Evolutionary conservation across 176 grass and related monocot genomes (phyloP).

Genomic region (Bothriochloa decipiens): DNA sequence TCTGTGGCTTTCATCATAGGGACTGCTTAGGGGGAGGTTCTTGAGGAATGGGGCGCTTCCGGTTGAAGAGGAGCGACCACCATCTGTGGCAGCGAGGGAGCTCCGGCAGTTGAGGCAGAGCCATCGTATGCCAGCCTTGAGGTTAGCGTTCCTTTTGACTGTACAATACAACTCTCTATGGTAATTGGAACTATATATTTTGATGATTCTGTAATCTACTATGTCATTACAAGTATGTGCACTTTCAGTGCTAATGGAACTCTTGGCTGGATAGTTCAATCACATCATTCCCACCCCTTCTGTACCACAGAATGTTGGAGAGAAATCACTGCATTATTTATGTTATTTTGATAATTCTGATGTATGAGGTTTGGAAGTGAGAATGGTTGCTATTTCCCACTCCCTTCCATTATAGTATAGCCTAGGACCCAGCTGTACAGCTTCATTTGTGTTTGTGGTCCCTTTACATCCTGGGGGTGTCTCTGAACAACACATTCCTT

Average conservation of each 20-base stretch:
- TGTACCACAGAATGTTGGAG: not conserved
- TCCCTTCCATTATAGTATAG: constrained; percentile 36
- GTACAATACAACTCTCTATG: not conserved
- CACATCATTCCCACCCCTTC: constrained; percentile 2
- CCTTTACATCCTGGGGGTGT: constrained; percentile 27
- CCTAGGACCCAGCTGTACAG: constrained; percentile 28
- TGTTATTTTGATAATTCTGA: constrained; percentile 29
- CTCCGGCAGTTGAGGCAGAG: constrained; percentile 84
- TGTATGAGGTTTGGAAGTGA: constrained; percentile 30
- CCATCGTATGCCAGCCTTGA: constrained; percentile 71
- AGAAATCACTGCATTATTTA: not conserved
- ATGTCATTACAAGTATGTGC: constrained; percentile 17
- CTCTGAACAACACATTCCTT: constrained; percentile 23
- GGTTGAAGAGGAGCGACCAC: constrained; percentile 65
- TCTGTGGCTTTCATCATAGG: constrained; percentile 43
- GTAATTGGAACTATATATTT: constrained; percentile 5
- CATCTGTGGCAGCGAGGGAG: constrained; percentile 81
- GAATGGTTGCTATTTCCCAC: constrained; percentile 15
- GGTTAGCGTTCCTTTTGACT: constrained; percentile 41
- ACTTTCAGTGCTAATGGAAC: constrained; percentile 4
- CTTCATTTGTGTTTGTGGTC: constrained; percentile 29
- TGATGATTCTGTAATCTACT: not conserved
- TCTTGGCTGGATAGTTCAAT: not conserved
- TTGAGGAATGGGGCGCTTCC: constrained; percentile 59
- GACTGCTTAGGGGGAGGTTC: constrained; percentile 90